Evolutionary conservation across 345 rosid genomes (phyloP), one percentile per base, ranked within the genome.

Genomic region (Sisymbrium irio): DNA sequence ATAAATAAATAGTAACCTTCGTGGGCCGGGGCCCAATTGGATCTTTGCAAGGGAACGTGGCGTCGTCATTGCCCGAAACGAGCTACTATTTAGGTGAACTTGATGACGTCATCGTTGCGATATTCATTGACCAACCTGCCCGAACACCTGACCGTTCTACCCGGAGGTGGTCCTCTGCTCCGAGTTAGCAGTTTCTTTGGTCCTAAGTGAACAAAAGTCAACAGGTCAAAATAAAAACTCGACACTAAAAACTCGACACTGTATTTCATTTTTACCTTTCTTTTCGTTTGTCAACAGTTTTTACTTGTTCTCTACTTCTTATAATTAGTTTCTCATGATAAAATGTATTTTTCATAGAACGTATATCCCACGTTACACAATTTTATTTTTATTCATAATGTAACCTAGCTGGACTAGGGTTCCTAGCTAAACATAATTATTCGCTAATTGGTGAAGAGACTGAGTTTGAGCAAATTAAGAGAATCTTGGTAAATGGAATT

Each of bases 11-110:
- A 57, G 27, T 28, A 73, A 69, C 47, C 37, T 65, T 77, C 68
- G 42, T 65, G 80, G 80, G 80, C 80, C 80, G 50, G 70, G 71
- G 77, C 80, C 80, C 77, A 77, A 71, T 49, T 14, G 65, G 49
- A 64, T 28, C 28, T 62, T 53, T 53, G 71, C 5, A 13, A 46
- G 36, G 36, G 65, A 45, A 46, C 32, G 59, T 77, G 80, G 55
- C 77, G 80, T 65, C 37, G 35, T 35, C 69, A 35, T 32, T 64
- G 22, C 67, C 62, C 76, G 56, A 64, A 62, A 40, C 5, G 18
- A 65, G 56, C 67, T 65, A 51, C 56, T 47, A 9, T 57, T 13
- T 56, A 53, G 3, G 45, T 49, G 54, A 70, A 11, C 7, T 46
- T 56, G 65, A 50, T 71, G 77, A 59, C 77, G 77, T 65, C 68